A percentile compares a stretch with the other conserved stretches of the same genome.
Conservation (phyloP, 192 early-diverging fungal species). For the Backusella morwellensis region DNA sequence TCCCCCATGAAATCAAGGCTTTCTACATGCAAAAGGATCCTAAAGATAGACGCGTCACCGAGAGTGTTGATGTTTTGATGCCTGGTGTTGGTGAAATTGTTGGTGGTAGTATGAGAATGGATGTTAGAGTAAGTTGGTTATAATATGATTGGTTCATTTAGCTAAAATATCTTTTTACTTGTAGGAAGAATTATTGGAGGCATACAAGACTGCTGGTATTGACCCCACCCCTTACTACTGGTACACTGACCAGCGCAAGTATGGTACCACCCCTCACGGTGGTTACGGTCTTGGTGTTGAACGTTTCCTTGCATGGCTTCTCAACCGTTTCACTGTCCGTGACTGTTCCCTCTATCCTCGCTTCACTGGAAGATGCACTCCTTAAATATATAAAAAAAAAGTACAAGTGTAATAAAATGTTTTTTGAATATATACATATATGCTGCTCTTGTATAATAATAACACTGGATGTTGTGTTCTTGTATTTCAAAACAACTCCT, state of each 20-base stretch:
- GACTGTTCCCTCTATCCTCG: conserved; percentile 93
- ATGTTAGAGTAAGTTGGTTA: conserved; percentile 59
- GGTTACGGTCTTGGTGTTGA: conserved; percentile 98
- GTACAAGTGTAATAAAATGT: not conserved
- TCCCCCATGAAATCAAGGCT: conserved; percentile 97
- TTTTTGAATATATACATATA: not conserved
- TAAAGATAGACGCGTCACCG: conserved; percentile 84
- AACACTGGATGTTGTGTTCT: no score
- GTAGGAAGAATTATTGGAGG: conserved; percentile 36
- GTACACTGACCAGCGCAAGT: conserved; percentile 99
- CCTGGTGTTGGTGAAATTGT: conserved; percentile 98
- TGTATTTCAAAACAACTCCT: not conserved
- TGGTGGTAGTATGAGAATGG: conserved; percentile 97
- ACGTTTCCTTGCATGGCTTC: conserved; percentile 96
- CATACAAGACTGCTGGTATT: conserved; percentile 54
- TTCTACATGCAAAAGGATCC: conserved; percentile 98
- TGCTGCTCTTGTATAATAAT: not conserved
- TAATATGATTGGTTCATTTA: not conserved
- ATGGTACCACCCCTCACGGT: conserved; percentile 93
- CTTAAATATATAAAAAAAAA: conserved; percentile 46
- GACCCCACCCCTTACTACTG: conserved; percentile 97
- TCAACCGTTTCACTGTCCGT: conserved; percentile 86
- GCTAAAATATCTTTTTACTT: not conserved
- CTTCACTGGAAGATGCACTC: conserved; percentile 82
- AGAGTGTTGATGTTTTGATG: conserved; percentile 98